phyloP scores from a whole-genome alignment of 176 grass and related monocot genomes.

The Elaeis guineensis region DNA sequence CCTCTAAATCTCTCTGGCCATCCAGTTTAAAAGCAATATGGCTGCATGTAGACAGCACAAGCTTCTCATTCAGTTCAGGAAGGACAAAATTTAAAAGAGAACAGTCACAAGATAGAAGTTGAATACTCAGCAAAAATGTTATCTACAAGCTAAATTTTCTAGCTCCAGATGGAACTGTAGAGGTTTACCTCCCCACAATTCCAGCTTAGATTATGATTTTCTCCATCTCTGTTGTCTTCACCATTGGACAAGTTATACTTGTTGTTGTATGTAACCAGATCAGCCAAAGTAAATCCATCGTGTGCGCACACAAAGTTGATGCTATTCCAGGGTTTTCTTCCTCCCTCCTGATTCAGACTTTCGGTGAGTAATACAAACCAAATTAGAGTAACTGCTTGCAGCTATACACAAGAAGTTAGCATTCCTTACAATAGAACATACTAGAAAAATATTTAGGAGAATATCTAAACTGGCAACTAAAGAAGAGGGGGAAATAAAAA shows the following conservation, averaged over 20 bases:
- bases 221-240: conserved; percentile 85
- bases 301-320: conserved; percentile 96
- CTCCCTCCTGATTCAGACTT: conserved; percentile 49
- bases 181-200: conserved; percentile 81
- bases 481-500: no score
- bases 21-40: no score
- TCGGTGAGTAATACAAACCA: not conserved
- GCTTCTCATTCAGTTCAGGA: no score
- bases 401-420: not conserved
- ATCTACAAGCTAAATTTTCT: no score
- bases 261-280: conserved; percentile 90
- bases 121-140: no score
- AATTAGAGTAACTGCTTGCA: not conserved
- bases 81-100: not conserved
- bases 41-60: no score
- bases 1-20: no score
- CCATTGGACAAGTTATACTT: conserved; percentile 86
- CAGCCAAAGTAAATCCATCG: conserved; percentile 93
- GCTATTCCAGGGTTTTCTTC: conserved; percentile 93
- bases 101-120: not conserved
- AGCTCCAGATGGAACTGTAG: no score
- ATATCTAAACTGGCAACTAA: no score
- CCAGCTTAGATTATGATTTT: conserved; percentile 98
- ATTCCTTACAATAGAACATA: no score
- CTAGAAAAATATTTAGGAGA: no score